Conservation (phyloP, 2,329 filamentous ascomycete genomes). For the Fusarium agapanthi region DNA sequence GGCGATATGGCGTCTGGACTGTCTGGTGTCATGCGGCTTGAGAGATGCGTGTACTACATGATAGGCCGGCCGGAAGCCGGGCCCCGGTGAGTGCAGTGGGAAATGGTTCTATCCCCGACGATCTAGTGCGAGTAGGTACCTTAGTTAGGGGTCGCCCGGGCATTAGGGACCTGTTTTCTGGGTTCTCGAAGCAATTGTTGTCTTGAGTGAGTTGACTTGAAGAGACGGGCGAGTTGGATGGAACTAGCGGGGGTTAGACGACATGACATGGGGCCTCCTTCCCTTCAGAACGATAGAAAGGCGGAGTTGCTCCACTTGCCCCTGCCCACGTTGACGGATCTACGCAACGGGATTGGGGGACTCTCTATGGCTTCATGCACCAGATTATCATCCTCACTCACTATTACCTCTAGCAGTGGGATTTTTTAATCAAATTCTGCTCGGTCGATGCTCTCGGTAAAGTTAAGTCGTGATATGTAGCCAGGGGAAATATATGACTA, state of each 20-base stretch:
- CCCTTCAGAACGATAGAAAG: slow-evolving; percentile 11
- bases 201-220: slow-evolving; percentile 3
- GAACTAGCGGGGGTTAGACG: slow-evolving; percentile 1
- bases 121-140: background rate
- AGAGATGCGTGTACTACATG: slow-evolving; percentile 23
- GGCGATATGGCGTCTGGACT: background rate
- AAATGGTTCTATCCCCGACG: background rate
- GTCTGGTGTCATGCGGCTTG: slow-evolving; percentile 4
- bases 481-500: slow-evolving; percentile 9
- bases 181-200: slow-evolving; percentile 8
- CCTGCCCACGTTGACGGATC: slow-evolving; percentile 28
- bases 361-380: slow-evolving; percentile 7
- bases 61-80: slow-evolving; percentile 21
- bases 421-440: slow-evolving; percentile 8
- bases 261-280: background rate
- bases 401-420: slow-evolving; percentile 1
- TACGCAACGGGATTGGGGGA: slow-evolving; percentile 34
- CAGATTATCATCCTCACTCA: background rate
- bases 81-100: slow-evolving; percentile 5
- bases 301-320: slow-evolving; percentile 29
- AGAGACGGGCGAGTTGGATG: background rate
- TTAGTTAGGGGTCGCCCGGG: slow-evolving; percentile 11
- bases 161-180: background rate
- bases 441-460: slow-evolving; percentile 36
- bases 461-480: slow-evolving; percentile 2